A percentile compares a stretch with the other conserved stretches of the same genome.
Conservation (phyloP, 371 early-diverging fungal genomes). For the Mucor mucedo region DNA sequence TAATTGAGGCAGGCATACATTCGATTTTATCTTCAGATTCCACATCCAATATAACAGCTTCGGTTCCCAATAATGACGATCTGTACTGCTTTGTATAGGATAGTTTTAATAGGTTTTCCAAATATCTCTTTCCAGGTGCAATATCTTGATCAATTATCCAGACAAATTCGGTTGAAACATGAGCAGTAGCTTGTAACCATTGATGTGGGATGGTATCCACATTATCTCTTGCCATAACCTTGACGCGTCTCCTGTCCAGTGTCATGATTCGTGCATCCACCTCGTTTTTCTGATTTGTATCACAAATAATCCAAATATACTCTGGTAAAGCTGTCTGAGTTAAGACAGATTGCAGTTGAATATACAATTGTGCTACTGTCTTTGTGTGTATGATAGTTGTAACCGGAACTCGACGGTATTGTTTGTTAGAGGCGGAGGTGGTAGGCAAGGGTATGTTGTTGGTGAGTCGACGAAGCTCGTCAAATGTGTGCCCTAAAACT, state of each 20-base stretch:
- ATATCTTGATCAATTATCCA: constrained; percentile 55
- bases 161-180: constrained; percentile 51
- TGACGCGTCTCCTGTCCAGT: constrained; percentile 33
- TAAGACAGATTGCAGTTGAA: constrained; percentile 55
- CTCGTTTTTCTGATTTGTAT: constrained; percentile 18
- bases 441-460: constrained; percentile 8
- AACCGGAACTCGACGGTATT: constrained; percentile 44
- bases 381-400: constrained; percentile 54
- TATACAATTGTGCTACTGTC: constrained; percentile 32
- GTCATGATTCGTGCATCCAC: constrained; percentile 34
- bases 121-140: constrained; percentile 50
- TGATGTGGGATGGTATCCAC: constrained; percentile 14
- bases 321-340: constrained; percentile 57
- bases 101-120: constrained; percentile 51
- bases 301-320: constrained; percentile 55
- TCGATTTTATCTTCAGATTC: constrained; percentile 11
- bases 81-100: constrained; percentile 50
- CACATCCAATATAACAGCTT: constrained; percentile 28
- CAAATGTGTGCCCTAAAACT: constrained; percentile 28
- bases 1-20: constrained; percentile 25
- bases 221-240: constrained; percentile 33
- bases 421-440: constrained; percentile 1
- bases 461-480: constrained; percentile 28
- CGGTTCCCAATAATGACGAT: constrained; percentile 53
- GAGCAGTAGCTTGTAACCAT: constrained; percentile 46